Conservation (phyloP, 495 filamentous ascomycete genomes). For the Lepidopterella palustris region DNA sequence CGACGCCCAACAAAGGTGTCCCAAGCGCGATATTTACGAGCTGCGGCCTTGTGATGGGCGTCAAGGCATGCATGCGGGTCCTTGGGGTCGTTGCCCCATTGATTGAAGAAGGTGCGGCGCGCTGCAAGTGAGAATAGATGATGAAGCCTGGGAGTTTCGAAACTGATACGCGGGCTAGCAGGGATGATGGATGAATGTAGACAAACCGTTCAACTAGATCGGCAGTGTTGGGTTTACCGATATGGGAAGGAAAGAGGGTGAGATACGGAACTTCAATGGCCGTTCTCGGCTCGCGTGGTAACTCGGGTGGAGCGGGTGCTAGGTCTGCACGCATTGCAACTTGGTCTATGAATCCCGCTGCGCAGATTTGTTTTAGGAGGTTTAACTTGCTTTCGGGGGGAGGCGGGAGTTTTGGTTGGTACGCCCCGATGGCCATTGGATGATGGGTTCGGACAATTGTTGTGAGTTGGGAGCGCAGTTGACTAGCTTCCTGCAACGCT, state of each 20-base stretch:
- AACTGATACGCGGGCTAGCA: conserved; percentile 62
- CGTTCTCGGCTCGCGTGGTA: conserved; percentile 62
- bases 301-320: conserved; percentile 64
- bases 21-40: conserved; percentile 76
- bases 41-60: conserved; percentile 64
- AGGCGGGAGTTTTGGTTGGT: conserved; percentile 54
- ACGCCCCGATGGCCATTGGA: conserved; percentile 54
- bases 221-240: conserved; percentile 21
- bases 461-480: conserved; percentile 75
- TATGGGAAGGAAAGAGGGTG: conserved; percentile 68
- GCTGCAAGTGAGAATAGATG: conserved; percentile 79
- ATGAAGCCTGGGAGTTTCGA: conserved; percentile 79
- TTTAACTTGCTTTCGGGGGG: conserved; percentile 68
- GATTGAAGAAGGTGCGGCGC: conserved; percentile 47
- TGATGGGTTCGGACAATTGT: conserved; percentile 71
- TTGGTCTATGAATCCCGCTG: conserved; percentile 91
- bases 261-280: conserved; percentile 88
- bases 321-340: conserved; percentile 90
- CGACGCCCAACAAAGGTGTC: conserved; percentile 76
- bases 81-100: conserved; percentile 53
- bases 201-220: conserved; percentile 49
- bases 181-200: conserved; percentile 80
- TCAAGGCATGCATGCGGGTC: conserved; percentile 84
- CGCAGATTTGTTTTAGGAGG: conserved; percentile 81
- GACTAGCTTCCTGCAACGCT: conserved; percentile 73